Base-by-base conservation (phyloP, 2,329 filamentous ascomycete species). In the Westerdykella ornata region DNA sequence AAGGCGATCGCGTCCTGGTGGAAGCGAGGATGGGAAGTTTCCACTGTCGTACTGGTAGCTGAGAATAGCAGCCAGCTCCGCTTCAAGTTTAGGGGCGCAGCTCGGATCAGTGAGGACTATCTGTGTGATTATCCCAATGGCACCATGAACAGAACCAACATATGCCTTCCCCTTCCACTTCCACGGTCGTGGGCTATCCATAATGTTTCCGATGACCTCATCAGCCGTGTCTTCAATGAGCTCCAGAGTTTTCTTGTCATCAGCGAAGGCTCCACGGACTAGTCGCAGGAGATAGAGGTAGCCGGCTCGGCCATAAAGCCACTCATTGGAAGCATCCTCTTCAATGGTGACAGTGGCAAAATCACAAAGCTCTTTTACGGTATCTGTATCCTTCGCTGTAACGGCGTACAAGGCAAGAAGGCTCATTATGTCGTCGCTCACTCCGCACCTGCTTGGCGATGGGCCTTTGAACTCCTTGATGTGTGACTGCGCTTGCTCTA, bases 91-190 rank as follows among this genome's bases (percentile, higher is more conserved):
- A 1, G 70, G 60, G 1, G 80, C 78, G 47, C 76, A 71, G 4
- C 67, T 63, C 0, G 78, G 74, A 41, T 74, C 72, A 2, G 79
- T 78, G 30, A 78, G 67, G 1, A 84, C 72, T 12, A 85, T 67
- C 60, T 87, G 83, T n/a, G 77, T 80, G 42, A 87, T 72, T 58
- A 84, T 85, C 4, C 83, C 81, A 18, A 85, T 76, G 11, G 77
- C 73, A 6, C 84, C 84, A 54, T 87, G 81, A 0, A 75, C 77
- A 4, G 82, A 78, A 1, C 83, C 84, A 28, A 84, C 68, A 53
- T 84, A 84, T 1, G 68, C 68, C 50, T 77, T 78, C 12, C 74
- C 76, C 44, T 78, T 75, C 77, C 79, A 85, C 47, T 72, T 73
- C 83, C 82, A 86, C 1, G 74, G 73, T 35, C 70, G 71, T 43